Percentiles rank a stretch among this genome's conserved stretches.
Evolutionary conservation across 2,329 filamentous ascomycete species (phyloP).

Genomic region (Diaporthe australafricana): DNA sequence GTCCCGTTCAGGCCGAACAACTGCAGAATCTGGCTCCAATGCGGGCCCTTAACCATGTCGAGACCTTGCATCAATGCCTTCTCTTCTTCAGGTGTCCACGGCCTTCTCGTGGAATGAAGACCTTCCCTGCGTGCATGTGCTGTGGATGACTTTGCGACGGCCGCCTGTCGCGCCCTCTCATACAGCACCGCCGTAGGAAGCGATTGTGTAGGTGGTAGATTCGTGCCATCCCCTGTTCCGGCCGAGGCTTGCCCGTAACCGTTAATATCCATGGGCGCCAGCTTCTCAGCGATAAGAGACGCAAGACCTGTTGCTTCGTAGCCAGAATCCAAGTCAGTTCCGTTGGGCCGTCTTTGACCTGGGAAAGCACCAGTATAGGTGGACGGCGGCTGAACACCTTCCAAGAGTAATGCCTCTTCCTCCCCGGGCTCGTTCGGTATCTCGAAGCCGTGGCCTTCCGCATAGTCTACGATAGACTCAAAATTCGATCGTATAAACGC

Average conservation of each 20-base stretch:
- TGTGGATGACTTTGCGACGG: constrained; percentile 66
- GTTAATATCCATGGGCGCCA: constrained; percentile 32
- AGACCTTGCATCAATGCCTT: constrained; percentile 90
- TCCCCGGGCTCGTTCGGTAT: constrained; percentile 46
- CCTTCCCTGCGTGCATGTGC: constrained; percentile 66
- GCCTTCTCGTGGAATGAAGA: constrained; percentile 73
- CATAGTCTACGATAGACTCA: constrained; percentile 49
- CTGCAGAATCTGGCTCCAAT: constrained; percentile 92
- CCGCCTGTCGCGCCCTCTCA: constrained; percentile 69
- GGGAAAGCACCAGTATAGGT: constrained; percentile 36
- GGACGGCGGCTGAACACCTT: constrained; percentile 34
- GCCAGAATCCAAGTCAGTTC: constrained; percentile 20
- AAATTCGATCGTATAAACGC: constrained; percentile 47
- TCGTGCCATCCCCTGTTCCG: constrained; percentile 47
- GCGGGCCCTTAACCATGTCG: constrained; percentile 88
- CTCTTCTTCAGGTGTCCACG: constrained; percentile 91
- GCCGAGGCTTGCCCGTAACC: constrained; percentile 28
- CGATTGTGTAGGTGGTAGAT: constrained; percentile 67
- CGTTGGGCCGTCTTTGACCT: constrained; percentile 31
- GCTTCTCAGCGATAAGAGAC: constrained; percentile 43
- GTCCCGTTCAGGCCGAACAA: constrained; percentile 85
- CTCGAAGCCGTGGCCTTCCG: constrained; percentile 52
- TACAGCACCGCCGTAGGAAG: constrained; percentile 67
- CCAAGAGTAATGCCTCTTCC: constrained; percentile 39
- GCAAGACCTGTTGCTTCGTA: constrained; percentile 43